Evolutionary conservation across 2,329 filamentous ascomycete genomes (phyloP).

Genomic region (Plectosphaerella plurivora): DNA sequence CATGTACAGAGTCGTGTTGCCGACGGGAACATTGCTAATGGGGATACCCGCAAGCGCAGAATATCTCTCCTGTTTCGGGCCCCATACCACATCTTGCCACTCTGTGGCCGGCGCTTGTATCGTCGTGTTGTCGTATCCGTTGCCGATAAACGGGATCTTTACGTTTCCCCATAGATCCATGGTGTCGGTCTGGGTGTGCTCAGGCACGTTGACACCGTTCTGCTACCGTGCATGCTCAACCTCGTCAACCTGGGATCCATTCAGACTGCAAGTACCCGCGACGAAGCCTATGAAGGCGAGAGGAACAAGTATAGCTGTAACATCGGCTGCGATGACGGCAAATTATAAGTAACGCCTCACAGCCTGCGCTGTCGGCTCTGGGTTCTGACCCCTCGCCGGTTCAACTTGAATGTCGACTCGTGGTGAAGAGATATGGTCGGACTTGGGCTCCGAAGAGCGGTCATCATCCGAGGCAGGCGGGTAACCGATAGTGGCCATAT

Average conservation of each 20-base stretch:
- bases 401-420: not conserved
- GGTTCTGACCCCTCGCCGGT: not conserved
- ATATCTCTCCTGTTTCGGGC: not conserved
- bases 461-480: not conserved
- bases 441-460: not conserved
- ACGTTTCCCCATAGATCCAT: conserved; percentile 23
- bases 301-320: not conserved
- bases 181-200: conserved; percentile 10
- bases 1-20: conserved; percentile 5
- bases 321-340: not conserved
- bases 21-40: not conserved
- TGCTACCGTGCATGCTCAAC: not conserved
- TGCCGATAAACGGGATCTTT: conserved; percentile 15
- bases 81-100: not conserved
- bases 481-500: not conserved
- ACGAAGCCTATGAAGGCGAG: not conserved
- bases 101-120: not conserved
- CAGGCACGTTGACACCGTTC: conserved; percentile 6
- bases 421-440: not conserved
- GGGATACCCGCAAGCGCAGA: conserved; percentile 3
- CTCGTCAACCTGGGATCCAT: not conserved
- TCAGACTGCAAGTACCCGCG: not conserved
- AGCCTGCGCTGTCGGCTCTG: not conserved
- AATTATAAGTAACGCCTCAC: not conserved
- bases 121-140: not conserved